phyloP scores from a whole-genome alignment of 208 protist genomes.

The Leishmania major region DNA sequence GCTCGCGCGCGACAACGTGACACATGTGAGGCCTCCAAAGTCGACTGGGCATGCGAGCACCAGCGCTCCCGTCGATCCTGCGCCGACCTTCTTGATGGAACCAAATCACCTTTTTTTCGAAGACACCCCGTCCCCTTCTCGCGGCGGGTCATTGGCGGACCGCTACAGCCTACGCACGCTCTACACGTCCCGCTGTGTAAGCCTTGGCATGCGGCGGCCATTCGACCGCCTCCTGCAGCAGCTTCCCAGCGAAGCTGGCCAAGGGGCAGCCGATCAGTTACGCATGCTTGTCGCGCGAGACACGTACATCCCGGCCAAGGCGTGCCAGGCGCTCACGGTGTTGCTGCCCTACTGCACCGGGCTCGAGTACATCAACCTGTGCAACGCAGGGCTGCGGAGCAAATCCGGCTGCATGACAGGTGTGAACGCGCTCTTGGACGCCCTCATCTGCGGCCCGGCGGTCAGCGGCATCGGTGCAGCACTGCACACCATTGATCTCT shows the following conservation, averaged over 20 bases:
- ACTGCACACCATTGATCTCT: conserved; percentile 45
- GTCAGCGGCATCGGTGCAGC: conserved; percentile 5
- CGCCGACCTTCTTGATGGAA: not conserved
- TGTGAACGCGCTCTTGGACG: conserved; percentile 33
- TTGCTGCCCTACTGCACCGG: conserved; percentile 38
- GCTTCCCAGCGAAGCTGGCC: conserved; percentile 13
- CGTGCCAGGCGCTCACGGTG: conserved; percentile 38
- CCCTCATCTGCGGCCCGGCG: not conserved
- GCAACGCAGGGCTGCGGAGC: conserved; percentile 28
- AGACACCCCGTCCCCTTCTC: not conserved
- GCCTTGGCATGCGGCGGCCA: conserved; percentile 10
- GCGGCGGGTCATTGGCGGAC: not conserved
- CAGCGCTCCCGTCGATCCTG: not conserved
- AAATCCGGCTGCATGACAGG: conserved; percentile 7
- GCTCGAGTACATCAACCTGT: conserved; percentile 34
- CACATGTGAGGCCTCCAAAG: not conserved
- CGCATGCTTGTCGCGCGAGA: conserved; percentile 14
- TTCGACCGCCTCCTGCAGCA: not conserved
- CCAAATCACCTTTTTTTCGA: conserved; percentile 4
- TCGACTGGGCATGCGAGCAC: not conserved
- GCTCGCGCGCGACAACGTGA: not conserved
- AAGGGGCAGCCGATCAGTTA: not conserved
- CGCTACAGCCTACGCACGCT: conserved; percentile 14
- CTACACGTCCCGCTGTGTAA: conserved; percentile 1
- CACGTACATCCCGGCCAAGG: conserved; percentile 37